These are phyloP conservation scores for Phyllosticta citribraziliensis DNA, from an alignment of 2,329 filamentous ascomycete genomes.

Conservation along the genomic window DNA sequence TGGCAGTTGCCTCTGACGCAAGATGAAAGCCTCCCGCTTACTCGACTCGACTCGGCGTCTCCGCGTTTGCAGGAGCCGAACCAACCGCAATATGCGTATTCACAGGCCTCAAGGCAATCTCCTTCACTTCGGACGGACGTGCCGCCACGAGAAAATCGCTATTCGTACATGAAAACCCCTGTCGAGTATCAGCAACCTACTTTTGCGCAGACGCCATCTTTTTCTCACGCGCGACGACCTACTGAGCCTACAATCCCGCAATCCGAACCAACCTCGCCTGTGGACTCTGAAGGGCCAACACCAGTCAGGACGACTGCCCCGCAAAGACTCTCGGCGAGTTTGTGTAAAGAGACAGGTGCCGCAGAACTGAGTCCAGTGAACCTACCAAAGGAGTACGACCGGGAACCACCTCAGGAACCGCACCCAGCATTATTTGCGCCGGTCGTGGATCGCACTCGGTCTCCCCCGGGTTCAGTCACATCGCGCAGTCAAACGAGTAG, in stretches of 20 bases:
- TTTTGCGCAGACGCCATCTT: slow-evolving; percentile 16
- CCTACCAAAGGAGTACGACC: slow-evolving; percentile 15
- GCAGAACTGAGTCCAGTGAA: slow-evolving; percentile 1
- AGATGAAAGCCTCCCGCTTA: slow-evolving; percentile 13
- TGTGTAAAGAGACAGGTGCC: slow-evolving; percentile 12
- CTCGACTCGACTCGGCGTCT: slow-evolving; percentile 9
- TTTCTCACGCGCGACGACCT: slow-evolving; percentile 11
- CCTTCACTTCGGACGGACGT: slow-evolving; percentile 5
- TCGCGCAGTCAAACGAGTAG: slow-evolving; percentile 24
- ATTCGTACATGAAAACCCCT: slow-evolving; percentile 28
- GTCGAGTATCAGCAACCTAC: slow-evolving; percentile 21
- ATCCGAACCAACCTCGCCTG: slow-evolving; percentile 16
- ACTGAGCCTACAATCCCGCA: slow-evolving; percentile 16
- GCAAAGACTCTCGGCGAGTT: slow-evolving; percentile 11
- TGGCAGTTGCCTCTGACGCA: slow-evolving; percentile 21
- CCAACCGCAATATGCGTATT: slow-evolving; percentile 11
- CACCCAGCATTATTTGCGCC: slow-evolving; percentile 14
- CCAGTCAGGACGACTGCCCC: slow-evolving; percentile 13
- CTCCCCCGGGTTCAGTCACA: slow-evolving; percentile 4
- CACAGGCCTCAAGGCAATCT: slow-evolving; percentile 14
- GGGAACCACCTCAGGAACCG: slow-evolving; percentile 16
- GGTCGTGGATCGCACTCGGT: slow-evolving; percentile 3
- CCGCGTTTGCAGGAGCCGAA: slow-evolving; percentile 4
- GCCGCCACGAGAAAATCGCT: slow-evolving; percentile 15
- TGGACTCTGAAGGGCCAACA: slow-evolving; percentile 4